Evolutionary conservation across 257 asterid genomes (phyloP).

Genomic region (Verbena officinalis): DNA sequence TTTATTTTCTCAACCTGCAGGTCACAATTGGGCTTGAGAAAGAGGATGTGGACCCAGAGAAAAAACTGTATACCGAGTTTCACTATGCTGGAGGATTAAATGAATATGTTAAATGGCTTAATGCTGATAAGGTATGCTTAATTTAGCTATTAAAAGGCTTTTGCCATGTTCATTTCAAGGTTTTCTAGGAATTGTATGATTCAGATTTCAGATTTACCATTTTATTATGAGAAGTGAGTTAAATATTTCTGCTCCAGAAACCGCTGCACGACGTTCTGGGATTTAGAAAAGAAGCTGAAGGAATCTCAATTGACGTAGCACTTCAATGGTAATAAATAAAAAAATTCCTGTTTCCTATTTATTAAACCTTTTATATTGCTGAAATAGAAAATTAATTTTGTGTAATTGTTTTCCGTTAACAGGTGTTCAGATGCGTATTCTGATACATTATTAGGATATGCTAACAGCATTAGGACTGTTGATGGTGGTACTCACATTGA

Average conservation of each 20-base stretch:
- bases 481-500: slow-evolving; percentile 99
- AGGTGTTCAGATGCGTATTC: slow-evolving; percentile 98
- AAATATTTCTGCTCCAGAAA: slow-evolving; percentile 55
- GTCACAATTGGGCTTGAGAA: slow-evolving; percentile 66
- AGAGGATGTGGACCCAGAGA: slow-evolving; percentile 66
- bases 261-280: slow-evolving; percentile 89
- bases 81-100: slow-evolving; percentile 90
- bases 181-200: slow-evolving; percentile 10
- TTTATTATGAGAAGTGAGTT: slow-evolving; percentile 31
- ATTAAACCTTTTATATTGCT: slow-evolving; percentile 11
- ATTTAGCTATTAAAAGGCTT: slow-evolving; percentile 10
- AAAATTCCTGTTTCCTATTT: slow-evolving; percentile 20
- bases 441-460: slow-evolving; percentile 91
- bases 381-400: slow-evolving; percentile 17
- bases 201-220: slow-evolving; percentile 17
- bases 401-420: slow-evolving; percentile 29
- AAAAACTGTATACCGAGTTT: slow-evolving; percentile 65
- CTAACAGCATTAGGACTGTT: slow-evolving; percentile 93
- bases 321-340: slow-evolving; percentile 77
- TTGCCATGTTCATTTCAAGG: slow-evolving; percentile 5
- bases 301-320: slow-evolving; percentile 73
- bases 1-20: slow-evolving; percentile 39
- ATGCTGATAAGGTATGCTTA: slow-evolving; percentile 80
- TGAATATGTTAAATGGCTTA: slow-evolving; percentile 93
- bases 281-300: slow-evolving; percentile 77